These are phyloP conservation scores for Pseudogymnoascus sp. DNA, from an alignment of 2,329 filamentous ascomycete genomes.

Conservation along the genomic window DNA sequence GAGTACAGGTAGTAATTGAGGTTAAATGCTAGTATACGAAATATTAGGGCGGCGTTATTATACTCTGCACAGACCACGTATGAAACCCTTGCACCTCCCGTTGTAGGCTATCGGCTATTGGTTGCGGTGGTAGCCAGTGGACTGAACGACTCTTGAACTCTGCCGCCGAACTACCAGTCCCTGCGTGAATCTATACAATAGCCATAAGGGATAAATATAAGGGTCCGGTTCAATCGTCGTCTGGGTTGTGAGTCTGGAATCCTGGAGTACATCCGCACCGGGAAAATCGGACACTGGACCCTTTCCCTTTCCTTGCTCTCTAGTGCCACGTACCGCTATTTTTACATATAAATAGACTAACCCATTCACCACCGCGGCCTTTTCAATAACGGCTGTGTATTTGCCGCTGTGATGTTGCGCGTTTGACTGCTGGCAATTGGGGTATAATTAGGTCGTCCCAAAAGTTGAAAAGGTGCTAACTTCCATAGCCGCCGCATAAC, in stretches of 20 bases:
- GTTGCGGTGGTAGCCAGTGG: no score
- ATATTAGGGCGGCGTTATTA: no score
- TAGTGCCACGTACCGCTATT: not conserved
- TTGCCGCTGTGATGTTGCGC: not conserved
- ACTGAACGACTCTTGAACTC: not conserved
- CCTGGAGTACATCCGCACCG: not conserved
- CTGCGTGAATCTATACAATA: not conserved
- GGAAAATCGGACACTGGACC: not conserved
- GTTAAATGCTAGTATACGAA: no score
- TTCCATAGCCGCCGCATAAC: not conserved
- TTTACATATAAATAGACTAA: not conserved
- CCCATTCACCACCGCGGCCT: not conserved
- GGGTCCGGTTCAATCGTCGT: not conserved
- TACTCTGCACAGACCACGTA: no score
- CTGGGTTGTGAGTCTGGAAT: not conserved
- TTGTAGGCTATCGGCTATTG: no score
- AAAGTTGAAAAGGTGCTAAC: not conserved
- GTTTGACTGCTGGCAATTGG: not conserved
- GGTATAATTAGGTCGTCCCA: not conserved
- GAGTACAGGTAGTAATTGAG: no score
- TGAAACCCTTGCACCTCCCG: no score
- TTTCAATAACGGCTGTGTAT: not conserved
- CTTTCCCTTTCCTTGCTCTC: not conserved
- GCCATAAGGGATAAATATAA: not conserved
- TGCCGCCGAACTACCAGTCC: not conserved